Base-by-base conservation (phyloP, 495 filamentous ascomycete species). In the Neohortaea acidophila region DNA sequence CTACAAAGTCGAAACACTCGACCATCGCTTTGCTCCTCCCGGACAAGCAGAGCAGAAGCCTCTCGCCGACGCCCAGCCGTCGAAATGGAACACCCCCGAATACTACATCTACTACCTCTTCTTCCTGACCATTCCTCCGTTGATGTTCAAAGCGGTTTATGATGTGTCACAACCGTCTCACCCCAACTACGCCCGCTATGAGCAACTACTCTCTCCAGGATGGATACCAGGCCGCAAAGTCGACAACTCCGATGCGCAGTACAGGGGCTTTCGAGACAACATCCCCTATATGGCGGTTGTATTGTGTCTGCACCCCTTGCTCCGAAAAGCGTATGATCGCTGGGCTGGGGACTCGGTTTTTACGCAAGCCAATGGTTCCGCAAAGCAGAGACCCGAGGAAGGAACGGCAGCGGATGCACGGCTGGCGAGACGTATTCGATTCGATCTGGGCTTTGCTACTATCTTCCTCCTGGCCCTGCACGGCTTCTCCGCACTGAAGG, bases 211-310 rank as follows among this genome's bases (percentile, higher is more conserved):
- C 13, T 77, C 72, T 0, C 66, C 73, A 8, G 91, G 89, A 39
- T 99, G 89, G 89, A 83, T 99, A 39, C 78, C 77, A n/a, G 89
- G 89, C 12, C 81, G 86, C 33, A 84, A 81, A 66, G 82, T 94
- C 27, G 91, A 97, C 60, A 75, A 86, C 42, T 89, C 84, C 6
- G 89, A 99, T 61, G 54, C 66, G 8, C 89, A 99, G 56, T 96
- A 94, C 58, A 62, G 66, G n/a, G 72, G 69, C 35, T 92, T 96
- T 52, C 79, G 91, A 35, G 63, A 72, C 35, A 96, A 96, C 56
- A 68, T 96, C 22, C 85, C 83, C 8, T 79, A 80, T 52, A 72
- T 96, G 47, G 61, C 71, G 1, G 36, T 70, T 3, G 68, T 94
- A 3, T 61, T 94, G 3, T 44, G 75, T 18, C 53, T 81, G 14